Evolutionary conservation across 1,139 yeast genomes (phyloP).

Genomic region (Candida mesenterica): DNA sequence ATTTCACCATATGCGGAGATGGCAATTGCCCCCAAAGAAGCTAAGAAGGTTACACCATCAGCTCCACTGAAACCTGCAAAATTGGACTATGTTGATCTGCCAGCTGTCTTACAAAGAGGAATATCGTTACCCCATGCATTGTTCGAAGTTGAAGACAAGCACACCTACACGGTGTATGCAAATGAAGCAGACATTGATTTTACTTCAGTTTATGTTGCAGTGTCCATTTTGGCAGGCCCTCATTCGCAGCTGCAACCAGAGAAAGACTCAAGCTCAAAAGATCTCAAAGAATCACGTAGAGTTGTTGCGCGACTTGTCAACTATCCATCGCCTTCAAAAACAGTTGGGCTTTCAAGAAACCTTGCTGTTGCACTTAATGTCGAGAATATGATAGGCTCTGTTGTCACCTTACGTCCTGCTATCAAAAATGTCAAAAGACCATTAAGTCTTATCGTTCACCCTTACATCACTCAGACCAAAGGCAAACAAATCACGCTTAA

Average conservation of each 20-base stretch:
- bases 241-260: conserved; percentile 18
- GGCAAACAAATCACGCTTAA: conserved; percentile 29
- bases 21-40: conserved; percentile 75
- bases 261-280: conserved; percentile 7
- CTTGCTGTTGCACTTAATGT: conserved; percentile 61
- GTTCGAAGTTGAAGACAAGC: conserved; percentile 15
- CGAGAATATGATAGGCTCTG: conserved; percentile 51
- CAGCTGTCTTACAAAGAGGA: conserved; percentile 52
- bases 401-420: conserved; percentile 55
- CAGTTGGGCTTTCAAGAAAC: conserved; percentile 55
- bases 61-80: conserved; percentile 14
- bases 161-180: conserved; percentile 38
- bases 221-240: conserved; percentile 60
- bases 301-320: conserved; percentile 56
- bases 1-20: conserved; percentile 75
- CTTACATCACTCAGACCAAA: conserved; percentile 49
- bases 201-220: conserved; percentile 52
- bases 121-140: conserved; percentile 53
- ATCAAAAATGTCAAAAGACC: conserved; percentile 42
- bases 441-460: conserved; percentile 48
- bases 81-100: conserved; percentile 30
- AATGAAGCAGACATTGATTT: conserved; percentile 2
- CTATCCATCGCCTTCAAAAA: conserved; percentile 38
- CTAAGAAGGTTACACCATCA: conserved; percentile 33
- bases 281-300: conserved; percentile 38